Conservation (phyloP, 768 basidiomycete species). For the Calocera cornea region DNA sequence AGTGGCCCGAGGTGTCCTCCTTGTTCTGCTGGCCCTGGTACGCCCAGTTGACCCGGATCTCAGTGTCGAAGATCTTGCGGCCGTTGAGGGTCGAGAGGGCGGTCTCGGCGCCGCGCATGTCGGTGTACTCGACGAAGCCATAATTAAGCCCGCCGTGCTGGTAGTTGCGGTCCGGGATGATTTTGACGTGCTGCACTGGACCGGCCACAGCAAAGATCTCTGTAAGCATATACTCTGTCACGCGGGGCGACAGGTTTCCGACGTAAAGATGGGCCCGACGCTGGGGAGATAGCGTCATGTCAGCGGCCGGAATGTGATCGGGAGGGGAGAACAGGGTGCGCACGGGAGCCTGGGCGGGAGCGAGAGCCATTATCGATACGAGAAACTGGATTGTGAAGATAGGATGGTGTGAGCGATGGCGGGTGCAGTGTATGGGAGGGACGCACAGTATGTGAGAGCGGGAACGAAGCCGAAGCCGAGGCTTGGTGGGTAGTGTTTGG, state of each 20-base stretch:
- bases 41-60: conserved; percentile 99
- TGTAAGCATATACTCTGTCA: conserved; percentile 98
- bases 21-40: conserved; percentile 98
- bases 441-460: conserved; percentile 2
- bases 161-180: conserved; percentile 98
- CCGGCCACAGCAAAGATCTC: conserved; percentile 96
- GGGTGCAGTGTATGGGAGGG: background rate
- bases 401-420: background rate
- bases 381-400: background rate
- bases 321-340: conserved; percentile 8
- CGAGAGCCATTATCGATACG: conserved; percentile 4
- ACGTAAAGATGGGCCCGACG: conserved; percentile 96
- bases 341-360: conserved; percentile 16
- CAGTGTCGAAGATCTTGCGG: conserved; percentile 98
- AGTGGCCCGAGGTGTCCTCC: conserved; percentile 95
- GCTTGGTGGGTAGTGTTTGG: background rate
- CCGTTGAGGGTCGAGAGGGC: conserved; percentile 98
- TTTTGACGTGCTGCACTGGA: conserved; percentile 97
- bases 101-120: conserved; percentile 97
- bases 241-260: conserved; percentile 92
- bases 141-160: conserved; percentile 99
- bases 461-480: too few species aligned
- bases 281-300: conserved; percentile 27
- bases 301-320: conserved; percentile 5
- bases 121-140: conserved; percentile 97